Conservation (phyloP, 495 filamentous ascomycete species). For the Penicillium crystallinum region DNA sequence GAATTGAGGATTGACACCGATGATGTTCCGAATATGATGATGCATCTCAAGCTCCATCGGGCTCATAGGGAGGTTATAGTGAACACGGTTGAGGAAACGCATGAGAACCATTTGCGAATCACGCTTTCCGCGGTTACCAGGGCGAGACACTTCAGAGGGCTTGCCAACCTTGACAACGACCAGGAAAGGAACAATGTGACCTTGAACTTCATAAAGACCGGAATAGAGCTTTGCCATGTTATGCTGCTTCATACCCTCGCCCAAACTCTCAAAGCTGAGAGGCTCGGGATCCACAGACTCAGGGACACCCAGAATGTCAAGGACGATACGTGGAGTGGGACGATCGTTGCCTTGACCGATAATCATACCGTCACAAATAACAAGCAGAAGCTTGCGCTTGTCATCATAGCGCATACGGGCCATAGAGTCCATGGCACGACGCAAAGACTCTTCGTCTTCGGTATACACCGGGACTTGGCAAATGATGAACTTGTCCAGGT, state of each 20-base stretch:
- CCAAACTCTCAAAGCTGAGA: conserved; percentile 92
- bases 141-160: conserved; percentile 91
- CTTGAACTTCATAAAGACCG: conserved; percentile 94
- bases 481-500: conserved; percentile 97
- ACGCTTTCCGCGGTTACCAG: conserved; percentile 97
- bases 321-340: conserved; percentile 90
- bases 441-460: conserved; percentile 94
- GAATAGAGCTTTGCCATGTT: conserved; percentile 99
- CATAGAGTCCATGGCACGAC: conserved; percentile 93
- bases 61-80: conserved; percentile 94
- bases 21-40: conserved; percentile 98
- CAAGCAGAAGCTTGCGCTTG: conserved; percentile 47
- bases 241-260: conserved; percentile 94
- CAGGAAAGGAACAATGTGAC: conserved; percentile 95
- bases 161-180: conserved; percentile 97
- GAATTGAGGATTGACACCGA: conserved; percentile 96
- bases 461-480: conserved; percentile 97
- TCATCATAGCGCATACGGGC: conserved; percentile 97
- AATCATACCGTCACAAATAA: conserved; percentile 65
- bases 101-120: conserved; percentile 98
- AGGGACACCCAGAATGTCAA: conserved; percentile 93
- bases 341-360: conserved; percentile 97
- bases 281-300: conserved; percentile 95
- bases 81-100: conserved; percentile 96
- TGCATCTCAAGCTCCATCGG: conserved; percentile 97